phyloP scores from a whole-genome alignment of 2,329 filamentous ascomycete species.

The Geoglossum cookeanum region DNA sequence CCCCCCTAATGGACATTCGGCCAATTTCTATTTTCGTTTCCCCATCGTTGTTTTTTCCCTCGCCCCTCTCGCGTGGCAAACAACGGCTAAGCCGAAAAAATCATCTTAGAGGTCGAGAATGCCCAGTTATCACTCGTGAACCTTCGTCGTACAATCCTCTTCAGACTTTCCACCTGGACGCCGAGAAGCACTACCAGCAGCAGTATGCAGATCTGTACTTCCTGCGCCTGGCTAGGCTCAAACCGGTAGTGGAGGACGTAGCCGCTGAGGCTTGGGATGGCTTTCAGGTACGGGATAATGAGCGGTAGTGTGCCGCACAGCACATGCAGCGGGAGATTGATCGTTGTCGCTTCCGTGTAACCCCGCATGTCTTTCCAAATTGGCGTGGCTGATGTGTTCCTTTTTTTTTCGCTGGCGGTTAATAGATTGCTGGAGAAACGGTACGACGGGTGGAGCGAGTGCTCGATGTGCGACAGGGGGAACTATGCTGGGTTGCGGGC shows the following conservation, averaged over 20 bases:
- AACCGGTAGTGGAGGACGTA: conserved; percentile 57
- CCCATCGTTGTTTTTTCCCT: background rate
- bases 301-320: background rate
- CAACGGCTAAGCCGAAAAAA: background rate
- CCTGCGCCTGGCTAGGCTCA: conserved; percentile 69
- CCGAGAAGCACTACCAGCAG: conserved; percentile 59
- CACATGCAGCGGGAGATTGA: background rate
- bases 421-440: conserved; percentile 51
- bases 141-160: conserved; percentile 53
- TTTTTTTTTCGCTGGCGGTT: background rate
- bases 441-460: conserved; percentile 69
- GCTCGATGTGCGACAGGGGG: conserved; percentile 83
- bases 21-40: background rate
- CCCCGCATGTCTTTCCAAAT: conserved; percentile 2
- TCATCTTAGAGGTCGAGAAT: conserved; percentile 17
- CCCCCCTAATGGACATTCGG: background rate
- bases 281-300: conserved; percentile 32
- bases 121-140: conserved; percentile 30
- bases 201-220: conserved; percentile 99
- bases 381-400: conserved; percentile 3
- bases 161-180: conserved; percentile 51
- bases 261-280: conserved; percentile 60
- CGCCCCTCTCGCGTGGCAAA: background rate
- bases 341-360: background rate
- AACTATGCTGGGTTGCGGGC: conserved; percentile 86